Evolutionary conservation across 306 rosid species (phyloP).

Genomic region (Canavalia gladiata): DNA sequence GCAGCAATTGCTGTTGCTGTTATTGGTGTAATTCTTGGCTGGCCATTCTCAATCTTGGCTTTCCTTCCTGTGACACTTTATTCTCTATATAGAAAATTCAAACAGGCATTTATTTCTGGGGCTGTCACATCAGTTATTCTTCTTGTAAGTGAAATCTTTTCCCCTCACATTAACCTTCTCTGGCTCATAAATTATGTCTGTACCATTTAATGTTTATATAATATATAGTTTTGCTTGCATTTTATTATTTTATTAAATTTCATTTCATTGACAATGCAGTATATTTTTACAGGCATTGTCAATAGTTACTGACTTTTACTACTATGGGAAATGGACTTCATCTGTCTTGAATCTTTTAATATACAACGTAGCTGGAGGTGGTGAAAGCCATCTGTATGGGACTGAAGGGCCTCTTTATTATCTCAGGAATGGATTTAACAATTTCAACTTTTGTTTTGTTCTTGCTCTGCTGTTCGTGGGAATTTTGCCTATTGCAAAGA

Average conservation of each 20-base stretch:
- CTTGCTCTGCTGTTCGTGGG: slow-evolving; percentile 89
- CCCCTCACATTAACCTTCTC: background rate
- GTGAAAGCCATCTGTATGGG: slow-evolving; percentile 96
- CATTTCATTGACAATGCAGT: slow-evolving; percentile 12
- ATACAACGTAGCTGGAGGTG: slow-evolving; percentile 94
- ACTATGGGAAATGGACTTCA: slow-evolving; percentile 90
- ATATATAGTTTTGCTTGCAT: background rate
- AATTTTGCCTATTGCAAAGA: slow-evolving; percentile 75
- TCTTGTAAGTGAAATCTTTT: slow-evolving; percentile 71
- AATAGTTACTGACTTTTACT: slow-evolving; percentile 65
- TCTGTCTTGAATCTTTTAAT: slow-evolving; percentile 85
- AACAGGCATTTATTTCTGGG: slow-evolving; percentile 75
- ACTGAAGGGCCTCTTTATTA: slow-evolving; percentile 87
- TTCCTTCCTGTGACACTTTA: slow-evolving; percentile 85
- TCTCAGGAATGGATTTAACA: slow-evolving; percentile 94
- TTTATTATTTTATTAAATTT: slow-evolving; percentile 37
- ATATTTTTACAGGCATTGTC: slow-evolving; percentile 71
- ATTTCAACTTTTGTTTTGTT: slow-evolving; percentile 83
- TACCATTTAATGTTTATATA: slow-evolving; percentile 13
- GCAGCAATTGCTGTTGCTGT: slow-evolving; percentile 84
- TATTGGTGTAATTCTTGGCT: slow-evolving; percentile 90
- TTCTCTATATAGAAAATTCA: slow-evolving; percentile 73
- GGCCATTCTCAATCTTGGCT: slow-evolving; percentile 99
- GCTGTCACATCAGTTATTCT: slow-evolving; percentile 72
- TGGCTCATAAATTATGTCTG: slow-evolving; percentile 34